phyloP scores from a whole-genome alignment of 2,329 filamentous ascomycete genomes.

The Hypoxylon sp. region DNA sequence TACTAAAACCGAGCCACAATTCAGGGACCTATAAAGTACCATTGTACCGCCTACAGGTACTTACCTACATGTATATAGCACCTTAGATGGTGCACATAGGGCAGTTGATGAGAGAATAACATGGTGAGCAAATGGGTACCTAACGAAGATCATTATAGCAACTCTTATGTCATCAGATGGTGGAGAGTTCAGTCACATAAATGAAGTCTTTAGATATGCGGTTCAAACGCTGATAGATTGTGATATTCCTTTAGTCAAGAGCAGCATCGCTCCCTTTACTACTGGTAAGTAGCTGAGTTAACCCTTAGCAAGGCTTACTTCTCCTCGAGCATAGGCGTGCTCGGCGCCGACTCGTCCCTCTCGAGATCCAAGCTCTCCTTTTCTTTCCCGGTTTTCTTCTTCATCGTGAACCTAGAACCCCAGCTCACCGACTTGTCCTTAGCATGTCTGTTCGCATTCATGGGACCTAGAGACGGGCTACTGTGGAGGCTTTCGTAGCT shows the following conservation, averaged over 20 bases:
- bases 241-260: conserved; percentile 24
- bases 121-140: neutral
- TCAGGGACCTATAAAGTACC: neutral
- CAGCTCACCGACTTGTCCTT: conserved; percentile 66
- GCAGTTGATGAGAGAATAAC: neutral
- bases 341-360: conserved; percentile 53
- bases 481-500: conserved; percentile 71
- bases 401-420: conserved; percentile 68
- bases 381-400: conserved; percentile 70
- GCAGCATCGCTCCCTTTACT: conserved; percentile 10
- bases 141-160: neutral
- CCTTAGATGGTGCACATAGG: neutral
- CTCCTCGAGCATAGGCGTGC: conserved; percentile 46
- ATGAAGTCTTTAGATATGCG: neutral
- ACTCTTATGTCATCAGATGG: neutral
- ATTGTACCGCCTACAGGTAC: neutral
- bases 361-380: conserved; percentile 71
- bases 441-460: conserved; percentile 59
- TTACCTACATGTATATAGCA: no score
- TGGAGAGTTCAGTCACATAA: conserved; percentile 3
- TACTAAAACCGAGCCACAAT: conserved; percentile 19
- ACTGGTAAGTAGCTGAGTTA: conserved; percentile 11
- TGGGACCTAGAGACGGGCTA: conserved; percentile 70
- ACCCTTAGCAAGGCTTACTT: conserved; percentile 21
- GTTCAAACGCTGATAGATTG: conserved; percentile 13